A percentile compares a stretch with the other conserved stretches of the same genome.
These are phyloP conservation scores for Blastobotrys proliferans DNA, from an alignment of 1,139 yeast genomes.

Conservation along the genomic window DNA sequence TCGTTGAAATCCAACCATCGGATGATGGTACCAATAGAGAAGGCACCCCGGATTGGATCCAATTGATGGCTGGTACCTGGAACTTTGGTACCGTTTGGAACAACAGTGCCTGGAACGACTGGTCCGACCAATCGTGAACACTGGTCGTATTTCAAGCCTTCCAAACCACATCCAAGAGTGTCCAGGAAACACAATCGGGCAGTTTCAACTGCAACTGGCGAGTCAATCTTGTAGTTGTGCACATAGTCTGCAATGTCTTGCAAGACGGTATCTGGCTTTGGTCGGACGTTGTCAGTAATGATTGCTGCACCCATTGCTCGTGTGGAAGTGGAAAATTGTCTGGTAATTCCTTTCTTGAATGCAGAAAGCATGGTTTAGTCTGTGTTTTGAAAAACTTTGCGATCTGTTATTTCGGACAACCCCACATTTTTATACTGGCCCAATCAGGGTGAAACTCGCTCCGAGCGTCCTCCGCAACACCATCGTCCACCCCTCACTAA, in stretches of 20 bases:
- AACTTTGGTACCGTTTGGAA: slow-evolving; percentile 51
- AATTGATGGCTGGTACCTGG: slow-evolving; percentile 48
- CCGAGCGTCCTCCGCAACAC: no score
- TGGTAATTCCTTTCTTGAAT: slow-evolving; percentile 3
- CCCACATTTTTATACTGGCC: slow-evolving; percentile 11
- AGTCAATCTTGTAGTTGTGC: slow-evolving; percentile 44
- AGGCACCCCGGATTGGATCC: slow-evolving; percentile 57
- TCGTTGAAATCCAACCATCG: slow-evolving; percentile 60
- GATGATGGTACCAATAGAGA: slow-evolving; percentile 52
- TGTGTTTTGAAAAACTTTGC: no score
- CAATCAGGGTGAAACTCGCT: no score
- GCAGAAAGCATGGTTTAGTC: slow-evolving; percentile 9
- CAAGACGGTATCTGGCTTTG: slow-evolving; percentile 47
- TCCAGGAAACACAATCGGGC: slow-evolving; percentile 53
- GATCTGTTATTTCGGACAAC: no score
- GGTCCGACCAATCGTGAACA: slow-evolving; percentile 50
- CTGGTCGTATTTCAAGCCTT: slow-evolving; percentile 51
- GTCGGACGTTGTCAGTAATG: slow-evolving; percentile 45
- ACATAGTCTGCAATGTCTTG: slow-evolving; percentile 49
- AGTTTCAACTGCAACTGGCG: slow-evolving; percentile 48
- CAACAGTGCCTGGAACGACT: slow-evolving; percentile 50
- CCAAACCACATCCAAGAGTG: slow-evolving; percentile 59
- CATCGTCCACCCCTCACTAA: no score
- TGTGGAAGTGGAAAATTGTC: slow-evolving; percentile 10
- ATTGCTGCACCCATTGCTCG: slow-evolving; percentile 27